Conservation (phyloP, 495 filamentous ascomycete genomes). For the Extremus antarcticus region DNA sequence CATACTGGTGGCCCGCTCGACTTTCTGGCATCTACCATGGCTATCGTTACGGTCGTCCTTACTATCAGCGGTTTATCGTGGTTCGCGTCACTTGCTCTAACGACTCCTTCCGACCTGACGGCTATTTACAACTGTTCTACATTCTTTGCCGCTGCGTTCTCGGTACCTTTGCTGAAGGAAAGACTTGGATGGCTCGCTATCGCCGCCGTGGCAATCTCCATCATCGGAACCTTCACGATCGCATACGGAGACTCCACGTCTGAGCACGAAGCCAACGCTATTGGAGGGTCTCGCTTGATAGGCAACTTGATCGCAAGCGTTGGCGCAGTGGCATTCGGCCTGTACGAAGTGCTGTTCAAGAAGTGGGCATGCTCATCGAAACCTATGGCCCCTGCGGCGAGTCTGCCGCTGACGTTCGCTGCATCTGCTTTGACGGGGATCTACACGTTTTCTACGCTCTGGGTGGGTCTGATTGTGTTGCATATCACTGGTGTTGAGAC, state of each 20-base stretch:
- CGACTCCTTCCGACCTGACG: conserved; percentile 19
- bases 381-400: conserved; percentile 6
- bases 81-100: conserved; percentile 15
- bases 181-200: conserved; percentile 8
- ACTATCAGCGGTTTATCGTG: conserved; percentile 13
- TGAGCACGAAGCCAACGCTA: conserved; percentile 6
- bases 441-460: conserved; percentile 15
- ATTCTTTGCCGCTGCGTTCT: conserved; percentile 21
- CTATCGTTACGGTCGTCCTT: conserved; percentile 10
- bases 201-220: conserved; percentile 13
- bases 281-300: conserved; percentile 12
- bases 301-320: conserved; percentile 17
- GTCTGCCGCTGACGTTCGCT: conserved; percentile 13
- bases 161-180: conserved; percentile 18
- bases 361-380: conserved; percentile 19
- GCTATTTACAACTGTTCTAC: conserved; percentile 21
- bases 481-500: conserved; percentile 14
- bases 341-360: conserved; percentile 23
- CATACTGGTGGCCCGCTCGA: conserved; percentile 9
- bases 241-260: conserved; percentile 19
- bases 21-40: conserved; percentile 15
- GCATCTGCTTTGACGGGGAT: conserved; percentile 17
- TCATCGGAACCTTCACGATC: conserved; percentile 18
- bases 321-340: conserved; percentile 17
- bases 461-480: conserved; percentile 10